These are phyloP conservation scores for Pythium pyrilobum DNA, from an alignment of 352 stramenopile genomes.

Conservation along the genomic window DNA sequence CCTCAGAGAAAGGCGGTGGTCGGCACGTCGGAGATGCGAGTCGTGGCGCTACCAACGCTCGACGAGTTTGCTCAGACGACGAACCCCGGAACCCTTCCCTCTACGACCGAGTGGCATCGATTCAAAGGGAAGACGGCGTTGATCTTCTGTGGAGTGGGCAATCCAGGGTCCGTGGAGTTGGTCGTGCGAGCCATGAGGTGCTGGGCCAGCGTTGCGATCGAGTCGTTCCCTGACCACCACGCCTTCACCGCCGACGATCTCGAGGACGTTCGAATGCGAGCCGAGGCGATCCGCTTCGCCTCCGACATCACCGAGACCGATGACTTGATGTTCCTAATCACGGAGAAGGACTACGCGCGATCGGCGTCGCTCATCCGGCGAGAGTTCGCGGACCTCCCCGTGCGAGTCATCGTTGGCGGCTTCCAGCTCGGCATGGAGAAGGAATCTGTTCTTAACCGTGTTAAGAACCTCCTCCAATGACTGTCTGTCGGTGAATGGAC, in stretches of 20 bases:
- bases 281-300: constrained; percentile 1
- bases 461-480: constrained; percentile 12
- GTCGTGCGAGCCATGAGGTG: constrained; percentile 31
- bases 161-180: constrained; percentile 45
- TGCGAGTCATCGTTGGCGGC: constrained; percentile 10
- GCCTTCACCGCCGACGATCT: constrained; percentile 37
- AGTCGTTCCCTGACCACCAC: constrained; percentile 62
- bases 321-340: constrained; percentile 47
- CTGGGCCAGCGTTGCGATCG: constrained; percentile 28
- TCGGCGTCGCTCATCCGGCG: constrained; percentile 16
- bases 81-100: too few species aligned
- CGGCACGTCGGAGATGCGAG: constrained; percentile 45
- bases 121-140: constrained; percentile 25
- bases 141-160: constrained; percentile 61
- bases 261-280: constrained; percentile 18
- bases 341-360: constrained; percentile 57
- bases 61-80: not conserved
- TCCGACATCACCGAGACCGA: not conserved
- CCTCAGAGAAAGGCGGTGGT: constrained; percentile 20
- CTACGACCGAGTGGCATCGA: not conserved
- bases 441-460: constrained; percentile 9
- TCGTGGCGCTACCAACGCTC: constrained; percentile 21
- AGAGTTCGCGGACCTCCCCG: not conserved
- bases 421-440: not conserved
- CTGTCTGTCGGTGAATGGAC: not conserved